Percentiles rank a stretch among this genome's conserved stretches.
Conservation (phyloP, 441 rosid species). For the Euphorbia corollata region DNA sequence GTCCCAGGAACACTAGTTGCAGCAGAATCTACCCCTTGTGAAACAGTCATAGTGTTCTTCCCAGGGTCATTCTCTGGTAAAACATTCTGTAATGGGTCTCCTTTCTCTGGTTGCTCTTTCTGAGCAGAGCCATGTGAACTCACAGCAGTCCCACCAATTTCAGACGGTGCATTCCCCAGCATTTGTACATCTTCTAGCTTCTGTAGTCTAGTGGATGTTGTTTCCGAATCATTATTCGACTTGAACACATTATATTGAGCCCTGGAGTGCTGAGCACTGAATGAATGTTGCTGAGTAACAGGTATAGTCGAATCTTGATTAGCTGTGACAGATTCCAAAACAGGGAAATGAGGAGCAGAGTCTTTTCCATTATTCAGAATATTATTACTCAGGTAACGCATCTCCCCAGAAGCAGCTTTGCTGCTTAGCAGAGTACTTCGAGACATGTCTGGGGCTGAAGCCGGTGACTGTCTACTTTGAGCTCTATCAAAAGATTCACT, state of each 20-base stretch:
- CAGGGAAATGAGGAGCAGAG: conserved; percentile 40
- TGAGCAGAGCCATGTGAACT: conserved; percentile 24
- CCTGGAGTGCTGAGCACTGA: conserved; percentile 32
- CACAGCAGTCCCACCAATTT: conserved; percentile 28
- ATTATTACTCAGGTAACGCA: conserved; percentile 20
- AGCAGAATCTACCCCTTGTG: conserved; percentile 28
- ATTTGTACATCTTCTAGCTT: conserved; percentile 32
- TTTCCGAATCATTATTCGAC: conserved; percentile 33
- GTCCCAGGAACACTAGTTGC: conserved; percentile 23
- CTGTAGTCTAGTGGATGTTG: conserved; percentile 29
- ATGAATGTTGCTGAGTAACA: conserved; percentile 30
- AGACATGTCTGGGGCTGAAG: conserved; percentile 22
- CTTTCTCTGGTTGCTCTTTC: conserved; percentile 29
- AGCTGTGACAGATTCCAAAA: conserved; percentile 39
- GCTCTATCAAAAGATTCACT: conserved; percentile 36
- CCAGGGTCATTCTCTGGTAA: conserved; percentile 25
- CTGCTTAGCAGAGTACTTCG: conserved; percentile 22
- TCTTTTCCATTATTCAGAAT: conserved; percentile 27
- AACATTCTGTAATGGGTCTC: conserved; percentile 19
- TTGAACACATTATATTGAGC: conserved; percentile 29
- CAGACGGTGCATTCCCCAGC: conserved; percentile 32
- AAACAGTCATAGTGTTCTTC: conserved; percentile 18
- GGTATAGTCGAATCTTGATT: conserved; percentile 30
- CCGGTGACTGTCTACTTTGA: conserved; percentile 32
- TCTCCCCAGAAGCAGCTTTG: conserved; percentile 28